These are phyloP conservation scores for Stachybotrys elegans DNA, from an alignment of 2,329 filamentous ascomycete genomes.

Conservation along the genomic window DNA sequence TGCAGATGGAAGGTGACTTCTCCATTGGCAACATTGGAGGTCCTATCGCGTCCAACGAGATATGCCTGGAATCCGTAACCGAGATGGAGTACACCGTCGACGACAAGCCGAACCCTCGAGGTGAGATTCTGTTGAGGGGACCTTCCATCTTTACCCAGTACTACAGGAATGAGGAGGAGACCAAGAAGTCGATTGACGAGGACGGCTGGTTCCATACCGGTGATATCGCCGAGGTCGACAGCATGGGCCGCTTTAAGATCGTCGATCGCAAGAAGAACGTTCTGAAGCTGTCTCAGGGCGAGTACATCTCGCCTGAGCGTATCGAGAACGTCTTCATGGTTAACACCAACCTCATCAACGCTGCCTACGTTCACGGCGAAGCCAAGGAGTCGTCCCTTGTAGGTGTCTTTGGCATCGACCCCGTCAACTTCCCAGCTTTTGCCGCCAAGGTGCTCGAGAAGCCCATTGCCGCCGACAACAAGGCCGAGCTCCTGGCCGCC, in stretches of 20 bases:
- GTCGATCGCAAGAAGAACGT: conserved; percentile 98
- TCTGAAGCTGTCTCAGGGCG: conserved; percentile 95
- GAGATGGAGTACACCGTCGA: conserved; percentile 89
- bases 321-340: conserved; percentile 93
- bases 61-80: conserved; percentile 79
- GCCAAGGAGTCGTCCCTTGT: conserved; percentile 76
- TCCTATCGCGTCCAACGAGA: conserved; percentile 62
- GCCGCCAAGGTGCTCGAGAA: conserved; percentile 71
- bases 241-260: conserved; percentile 81
- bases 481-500: conserved; percentile 61
- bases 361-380: conserved; percentile 89
- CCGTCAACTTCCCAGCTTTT: conserved; percentile 75
- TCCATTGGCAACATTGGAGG: conserved; percentile 77
- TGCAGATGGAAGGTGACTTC: conserved; percentile 68
- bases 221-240: conserved; percentile 83
- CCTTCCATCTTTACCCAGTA: conserved; percentile 81
- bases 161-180: conserved; percentile 86
- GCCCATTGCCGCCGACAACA: conserved; percentile 58
- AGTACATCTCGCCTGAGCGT: conserved; percentile 96
- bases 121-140: conserved; percentile 81
- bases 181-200: conserved; percentile 70
- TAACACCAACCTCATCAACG: conserved; percentile 70
- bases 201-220: conserved; percentile 98
- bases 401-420: conserved; percentile 82
- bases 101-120: conserved; percentile 85